Base-by-base conservation (phyloP, 2,329 filamentous ascomycete genomes). In the Parastagonospora avenae region DNA sequence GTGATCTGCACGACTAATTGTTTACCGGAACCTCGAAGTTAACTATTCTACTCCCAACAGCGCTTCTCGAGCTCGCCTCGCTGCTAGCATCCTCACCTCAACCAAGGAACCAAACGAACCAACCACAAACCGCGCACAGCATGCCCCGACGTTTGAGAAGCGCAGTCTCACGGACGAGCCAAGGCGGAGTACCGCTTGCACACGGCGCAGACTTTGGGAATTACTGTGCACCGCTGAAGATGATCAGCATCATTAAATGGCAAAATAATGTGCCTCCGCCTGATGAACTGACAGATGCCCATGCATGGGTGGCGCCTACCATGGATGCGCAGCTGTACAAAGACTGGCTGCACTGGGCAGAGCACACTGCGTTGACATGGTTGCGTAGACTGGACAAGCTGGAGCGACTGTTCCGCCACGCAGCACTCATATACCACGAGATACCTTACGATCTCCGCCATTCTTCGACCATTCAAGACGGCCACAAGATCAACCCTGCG, bases 321-420 rank as follows among this genome's bases (percentile, higher is more conserved):
- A 36, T 44, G 9, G 14, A 10, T 4, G n/a, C 5, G 2, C 12
- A 38, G 9, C 24, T 52, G 14, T 55, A 49, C 12, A 12, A 35
- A 36, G 48, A 55, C 33, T 55, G 48, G 52, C 27, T 55, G 11
- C 24, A 46, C 24, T 52, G 49, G 46, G 27, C 39, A 16, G 33
- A 35, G 8, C 27, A 14, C 5, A 14, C 16, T 10, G 52, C 52
- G 1, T 12, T 40, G 16, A 15, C 19, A n/a, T 55, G 49, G 45
- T 29, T 55, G 15, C 7, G 7, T 8, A 52, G 12, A 14, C 48
- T 55, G 8, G 48, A 48, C 24, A 40, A 35, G 12, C 31, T 29
- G 19, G 52, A 55, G 42, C 42, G n/a, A n/a, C 41, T 38, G 8
- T 55, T 52, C 31, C 49, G 52, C 9, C 4, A 28, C 8, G 48